Evolutionary conservation across 768 basidiomycete species (phyloP), one percentile per base, ranked within the genome.

Genomic region (Hysterangium stoloniferum): DNA sequence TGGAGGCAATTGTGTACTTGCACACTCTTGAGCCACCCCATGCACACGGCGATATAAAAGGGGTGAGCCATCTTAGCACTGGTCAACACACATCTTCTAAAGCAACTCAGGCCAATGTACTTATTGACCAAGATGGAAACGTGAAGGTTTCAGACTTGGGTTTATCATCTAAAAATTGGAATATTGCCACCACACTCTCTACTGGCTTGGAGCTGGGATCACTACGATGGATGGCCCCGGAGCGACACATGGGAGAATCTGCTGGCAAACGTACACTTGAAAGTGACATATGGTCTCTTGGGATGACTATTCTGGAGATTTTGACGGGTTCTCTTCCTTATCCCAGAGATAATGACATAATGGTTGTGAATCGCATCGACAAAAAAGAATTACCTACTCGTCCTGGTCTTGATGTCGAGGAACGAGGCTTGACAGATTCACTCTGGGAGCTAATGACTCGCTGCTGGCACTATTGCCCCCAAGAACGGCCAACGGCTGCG

Each of bases 191-290:
- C 5, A 45, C 44, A 5, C 15, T 45, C 12, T 31, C 44, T 11
- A 31, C 29, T 22, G 17, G 9, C 13, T 11, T 31, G 15, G 44
- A 45, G 1, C 28, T 7, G n/a, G 54, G 54, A 32, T 15, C 43
- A 20, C 29, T 36, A n/a, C 29, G 51, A 22, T 52, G 48, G 53
- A 50, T 43, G 49, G 51, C 51, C 12, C 51, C 41, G 9, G 51
- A 52, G 33, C 29, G 25, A 31, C 13, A 24, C 22, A 25, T 45
- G 20, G 13, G 6, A 17, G 17, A 11, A 43, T 29, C 8, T n/a
- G 43, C 20, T 35, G 29, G 7, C 11, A 45, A 45, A 19, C 44
- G 15, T 17, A n/a, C 44, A 13, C 33, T 25, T 19, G 45, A 47
- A 28, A 52, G n/a, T 12, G 51, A 52, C 25, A 22, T 47, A 25